Base-by-base conservation (phyloP, 495 filamentous ascomycete species). In the Penicillium odoratum region DNA sequence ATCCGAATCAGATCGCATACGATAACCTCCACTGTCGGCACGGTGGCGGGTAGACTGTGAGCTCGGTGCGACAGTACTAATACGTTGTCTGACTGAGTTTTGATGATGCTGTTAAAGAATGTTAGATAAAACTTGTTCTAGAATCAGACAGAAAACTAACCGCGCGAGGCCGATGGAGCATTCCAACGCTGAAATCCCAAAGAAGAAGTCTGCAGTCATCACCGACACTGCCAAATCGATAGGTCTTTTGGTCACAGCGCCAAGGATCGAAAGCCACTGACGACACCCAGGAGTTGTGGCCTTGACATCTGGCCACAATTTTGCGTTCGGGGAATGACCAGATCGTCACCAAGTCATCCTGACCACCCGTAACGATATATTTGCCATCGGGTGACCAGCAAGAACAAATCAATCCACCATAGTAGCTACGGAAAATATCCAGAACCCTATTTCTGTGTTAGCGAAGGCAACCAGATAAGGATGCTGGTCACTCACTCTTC, bases 301-400 rank as follows among this genome's bases (percentile, higher is more conserved):
- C 89, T 63, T 94, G 91, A 69, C 94, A 97, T 42, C 95, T 83
- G 26, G 94, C 94, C 51, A 98, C 85, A 61, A 98, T 90, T 45
- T 84, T 80, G 30, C 83, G 83, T 67, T 98, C 94, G 29, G 84
- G 83, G 30, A 96, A 79, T 18, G 85, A 91, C 95, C 95, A 98
- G 62, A 98, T 97, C 0, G 88, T 91, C 7, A 98, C 87, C 2
- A 97, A 79, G 64, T 98, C 95, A 66, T 98, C 94, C 69, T 97
- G 95, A 3, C 94, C 94, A 44, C 94, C 94, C 0, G 94, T 97
- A 1, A 97, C 79, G 33, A 98, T 86, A 74, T 97, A 98, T 68
- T 94, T 92, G 57, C 93, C 93, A 70, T 98, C 94, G 3, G 94
- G 94, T 3, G 92, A 97, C 95, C 95, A 98, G 75, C 91, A 95